Percentiles rank a stretch among this genome's conserved stretches.
These are phyloP conservation scores for Aspergillus sp. DNA, from an alignment of 2,329 filamentous ascomycete species.

Conservation along the genomic window DNA sequence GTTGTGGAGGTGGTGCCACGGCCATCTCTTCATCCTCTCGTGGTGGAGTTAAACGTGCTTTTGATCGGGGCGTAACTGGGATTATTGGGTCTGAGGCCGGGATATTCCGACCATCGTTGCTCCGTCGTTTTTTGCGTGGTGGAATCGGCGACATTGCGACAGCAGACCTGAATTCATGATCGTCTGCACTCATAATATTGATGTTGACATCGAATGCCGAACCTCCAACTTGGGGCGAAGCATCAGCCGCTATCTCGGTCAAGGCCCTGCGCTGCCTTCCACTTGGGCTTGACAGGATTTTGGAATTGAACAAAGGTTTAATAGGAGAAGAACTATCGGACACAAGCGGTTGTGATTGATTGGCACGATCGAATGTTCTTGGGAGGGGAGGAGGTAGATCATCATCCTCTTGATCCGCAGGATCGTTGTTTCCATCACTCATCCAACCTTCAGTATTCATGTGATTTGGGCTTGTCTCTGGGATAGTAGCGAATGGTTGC, in stretches of 20 bases:
- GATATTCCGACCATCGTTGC: conserved; percentile 31
- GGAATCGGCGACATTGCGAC: conserved; percentile 33
- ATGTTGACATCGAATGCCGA: conserved; percentile 35
- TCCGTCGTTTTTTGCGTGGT: conserved; percentile 38
- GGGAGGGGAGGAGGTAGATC: conserved; percentile 35
- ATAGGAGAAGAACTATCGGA: conserved; percentile 26
- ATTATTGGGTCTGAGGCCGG: conserved; percentile 30
- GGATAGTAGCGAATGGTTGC: conserved; percentile 34
- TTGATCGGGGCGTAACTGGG: conserved; percentile 26
- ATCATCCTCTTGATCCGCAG: conserved; percentile 36
- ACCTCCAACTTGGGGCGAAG: conserved; percentile 38
- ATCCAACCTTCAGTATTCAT: conserved; percentile 24
- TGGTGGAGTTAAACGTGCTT: conserved; percentile 17
- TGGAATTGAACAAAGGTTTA: conserved; percentile 25
- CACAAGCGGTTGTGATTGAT: conserved; percentile 21
- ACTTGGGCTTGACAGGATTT: conserved; percentile 40
- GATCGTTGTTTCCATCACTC: conserved; percentile 24
- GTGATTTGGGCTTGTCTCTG: conserved; percentile 38
- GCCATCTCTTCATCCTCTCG: conserved; percentile 13
- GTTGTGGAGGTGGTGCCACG: conserved; percentile 14
- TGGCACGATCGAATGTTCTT: conserved; percentile 17
- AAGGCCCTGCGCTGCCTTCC: conserved; percentile 37
- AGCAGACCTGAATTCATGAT: conserved; percentile 38
- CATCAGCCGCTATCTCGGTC: conserved; percentile 44
- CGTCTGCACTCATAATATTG: conserved; percentile 40